Evolutionary conservation across 176 grass and related monocot genomes (phyloP).

Genomic region (Hordeum marinum): DNA sequence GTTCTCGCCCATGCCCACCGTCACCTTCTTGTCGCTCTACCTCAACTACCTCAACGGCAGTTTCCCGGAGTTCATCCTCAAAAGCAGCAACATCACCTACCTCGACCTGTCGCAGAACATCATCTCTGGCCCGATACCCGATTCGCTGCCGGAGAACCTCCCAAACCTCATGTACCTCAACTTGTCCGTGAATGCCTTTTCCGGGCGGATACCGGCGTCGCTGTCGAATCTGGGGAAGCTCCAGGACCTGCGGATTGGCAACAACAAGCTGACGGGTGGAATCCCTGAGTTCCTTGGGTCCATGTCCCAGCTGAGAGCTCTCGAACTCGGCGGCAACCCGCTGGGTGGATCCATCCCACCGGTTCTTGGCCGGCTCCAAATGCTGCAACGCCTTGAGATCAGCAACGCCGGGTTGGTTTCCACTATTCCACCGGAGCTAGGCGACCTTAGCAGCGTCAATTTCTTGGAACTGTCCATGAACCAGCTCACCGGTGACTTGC

Average conservation of each 20-base stretch:
- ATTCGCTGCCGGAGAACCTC: slow-evolving; percentile 27
- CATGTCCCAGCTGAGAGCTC: slow-evolving; percentile 31
- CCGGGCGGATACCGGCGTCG: slow-evolving; percentile 28
- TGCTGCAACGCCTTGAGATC: slow-evolving; percentile 38
- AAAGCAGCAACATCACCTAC: slow-evolving; percentile 33
- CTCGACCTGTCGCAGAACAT: slow-evolving; percentile 59
- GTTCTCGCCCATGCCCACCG: slow-evolving; percentile 49
- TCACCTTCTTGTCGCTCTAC: slow-evolving; percentile 45
- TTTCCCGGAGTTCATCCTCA: slow-evolving; percentile 45
- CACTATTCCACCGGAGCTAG: slow-evolving; percentile 39
- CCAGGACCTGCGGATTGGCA: slow-evolving; percentile 31
- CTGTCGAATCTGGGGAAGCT: slow-evolving; percentile 33
- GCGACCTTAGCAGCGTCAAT: slow-evolving; percentile 31
- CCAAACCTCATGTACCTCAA: slow-evolving; percentile 46
- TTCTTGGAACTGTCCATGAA: slow-evolving; percentile 24
- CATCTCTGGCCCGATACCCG: slow-evolving; percentile 20
- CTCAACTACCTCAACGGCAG: slow-evolving; percentile 36
- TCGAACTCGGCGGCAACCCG: slow-evolving; percentile 40
- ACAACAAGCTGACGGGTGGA: slow-evolving; percentile 34
- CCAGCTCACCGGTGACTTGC: slow-evolving; percentile 32
- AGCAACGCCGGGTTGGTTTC: slow-evolving; percentile 25
- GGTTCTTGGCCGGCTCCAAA: slow-evolving; percentile 42
- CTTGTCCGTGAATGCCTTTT: slow-evolving; percentile 28
- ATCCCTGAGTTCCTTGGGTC: slow-evolving; percentile 47
- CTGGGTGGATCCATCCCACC: slow-evolving; percentile 44